Conservation (phyloP, 73 alveolate genomes). For the Tetrahymena thermophila region DNA sequence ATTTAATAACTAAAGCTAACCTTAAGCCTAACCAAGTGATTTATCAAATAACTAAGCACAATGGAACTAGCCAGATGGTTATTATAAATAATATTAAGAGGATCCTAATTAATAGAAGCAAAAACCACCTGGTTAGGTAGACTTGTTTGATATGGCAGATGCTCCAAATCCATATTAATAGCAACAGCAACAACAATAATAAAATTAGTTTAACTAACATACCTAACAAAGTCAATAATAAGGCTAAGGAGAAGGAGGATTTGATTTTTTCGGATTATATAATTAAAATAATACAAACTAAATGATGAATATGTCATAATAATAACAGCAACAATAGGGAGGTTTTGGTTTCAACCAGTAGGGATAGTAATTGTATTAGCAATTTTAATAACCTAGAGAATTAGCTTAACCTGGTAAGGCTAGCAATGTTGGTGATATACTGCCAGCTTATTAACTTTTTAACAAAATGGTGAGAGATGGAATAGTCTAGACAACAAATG, state of each 20-base stretch:
- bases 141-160: background rate
- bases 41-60: background rate
- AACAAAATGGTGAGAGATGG: background rate
- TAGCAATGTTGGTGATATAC: background rate
- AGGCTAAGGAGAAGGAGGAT: background rate
- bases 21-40: background rate
- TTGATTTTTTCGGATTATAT: background rate
- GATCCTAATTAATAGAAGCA: background rate
- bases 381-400: background rate
- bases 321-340: background rate
- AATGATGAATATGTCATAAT: background rate
- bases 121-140: background rate
- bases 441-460: background rate
- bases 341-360: background rate
- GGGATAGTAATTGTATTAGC: background rate
- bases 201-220: background rate
- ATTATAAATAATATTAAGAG: background rate
- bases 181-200: background rate
- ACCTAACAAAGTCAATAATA: background rate
- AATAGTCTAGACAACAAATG: background rate
- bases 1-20: background rate
- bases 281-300: background rate
- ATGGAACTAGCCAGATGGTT: background rate
- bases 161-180: background rate
- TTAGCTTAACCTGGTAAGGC: background rate